Evolutionary conservation across 257 asterid genomes (phyloP), one percentile per base, ranked within the genome.

Genomic region (Echium plantagineum): DNA sequence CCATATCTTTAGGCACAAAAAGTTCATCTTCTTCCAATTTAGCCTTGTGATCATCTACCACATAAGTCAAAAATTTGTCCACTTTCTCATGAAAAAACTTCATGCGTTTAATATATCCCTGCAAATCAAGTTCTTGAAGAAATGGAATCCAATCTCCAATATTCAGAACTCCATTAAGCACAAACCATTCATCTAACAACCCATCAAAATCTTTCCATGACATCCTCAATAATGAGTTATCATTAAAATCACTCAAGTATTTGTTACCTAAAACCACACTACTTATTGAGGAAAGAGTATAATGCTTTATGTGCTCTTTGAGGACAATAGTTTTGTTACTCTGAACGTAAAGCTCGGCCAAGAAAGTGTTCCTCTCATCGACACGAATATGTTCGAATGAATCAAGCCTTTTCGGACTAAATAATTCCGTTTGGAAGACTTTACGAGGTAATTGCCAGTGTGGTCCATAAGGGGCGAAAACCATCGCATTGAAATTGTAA

Each of bases 91-190:
- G 8, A 47, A 77, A 49, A 16, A 55, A 73, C 60, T 70, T 82
- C 85, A 82, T 79, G 61, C 55, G 66, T 70, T 69, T 75, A 7
- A 62, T 76, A 64, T 77, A 69, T 6, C 81, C 85, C 22, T 77
- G 81, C 9, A 79, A 7, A 60, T 78, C 85, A 21, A 78, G 71
- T n/a, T 54, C 69, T 16, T 30, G n/a, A 7, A 81, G 59, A 83
- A 83, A 81, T 8, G 84, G 82, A 35, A 82, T 70, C 85, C 83
- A 79, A 17, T 79, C 88, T 18, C 85, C 83, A 2, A 74, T 77
- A 47, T 69, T 62, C n/a, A 66, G 10, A 21, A 67, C 79, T 3
- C 81, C 83, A 17, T 48, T 65, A 5, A 81, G 74, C 18, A 21
- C 19, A 53, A 78, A 32, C 83, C 75, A 74, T 72, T 70, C 75